Conservation (phyloP, 2,329 filamentous ascomycete species). For the Hymenoscyphus albidus region DNA sequence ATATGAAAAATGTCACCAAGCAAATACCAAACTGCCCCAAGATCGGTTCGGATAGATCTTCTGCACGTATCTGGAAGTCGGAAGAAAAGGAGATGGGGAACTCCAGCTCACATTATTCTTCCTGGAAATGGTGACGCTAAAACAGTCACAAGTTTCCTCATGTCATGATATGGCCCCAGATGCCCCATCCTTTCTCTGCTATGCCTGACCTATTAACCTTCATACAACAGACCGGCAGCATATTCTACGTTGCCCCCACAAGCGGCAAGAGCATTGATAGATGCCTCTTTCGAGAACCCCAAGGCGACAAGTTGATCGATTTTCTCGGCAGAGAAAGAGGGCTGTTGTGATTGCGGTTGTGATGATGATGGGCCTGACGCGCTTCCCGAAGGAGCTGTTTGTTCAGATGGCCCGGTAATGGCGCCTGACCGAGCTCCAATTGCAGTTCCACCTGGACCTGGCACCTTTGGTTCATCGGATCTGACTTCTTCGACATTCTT, state of each 20-base stretch:
- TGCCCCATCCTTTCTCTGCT: neutral
- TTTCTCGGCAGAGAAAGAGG: conserved; percentile 50
- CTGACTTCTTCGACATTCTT: conserved; percentile 70
- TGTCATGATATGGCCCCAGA: neutral
- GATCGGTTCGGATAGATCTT: neutral
- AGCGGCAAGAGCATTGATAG: conserved; percentile 75
- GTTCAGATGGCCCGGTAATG: conserved; percentile 46
- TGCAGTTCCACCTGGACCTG: conserved; percentile 82
- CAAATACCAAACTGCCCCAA: neutral
- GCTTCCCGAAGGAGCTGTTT: conserved; percentile 24
- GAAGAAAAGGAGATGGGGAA: neutral
- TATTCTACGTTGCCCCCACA: conserved; percentile 82
- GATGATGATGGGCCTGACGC: conserved; percentile 20
- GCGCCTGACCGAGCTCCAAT: conserved; percentile 82
- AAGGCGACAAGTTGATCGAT: conserved; percentile 74
- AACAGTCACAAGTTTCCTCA: neutral
- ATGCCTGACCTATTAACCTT: conserved; percentile 37
- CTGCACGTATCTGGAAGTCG: neutral
- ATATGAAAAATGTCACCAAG: neutral
- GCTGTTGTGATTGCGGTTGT: conserved; percentile 28
- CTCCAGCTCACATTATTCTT: neutral
- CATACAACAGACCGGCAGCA: conserved; percentile 77
- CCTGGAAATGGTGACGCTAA: neutral
- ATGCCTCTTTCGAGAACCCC: conserved; percentile 72
- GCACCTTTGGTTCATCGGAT: conserved; percentile 75